These are phyloP conservation scores for Pilatotrama ljubarskyi DNA, from an alignment of 768 basidiomycete species.

Conservation along the genomic window DNA sequence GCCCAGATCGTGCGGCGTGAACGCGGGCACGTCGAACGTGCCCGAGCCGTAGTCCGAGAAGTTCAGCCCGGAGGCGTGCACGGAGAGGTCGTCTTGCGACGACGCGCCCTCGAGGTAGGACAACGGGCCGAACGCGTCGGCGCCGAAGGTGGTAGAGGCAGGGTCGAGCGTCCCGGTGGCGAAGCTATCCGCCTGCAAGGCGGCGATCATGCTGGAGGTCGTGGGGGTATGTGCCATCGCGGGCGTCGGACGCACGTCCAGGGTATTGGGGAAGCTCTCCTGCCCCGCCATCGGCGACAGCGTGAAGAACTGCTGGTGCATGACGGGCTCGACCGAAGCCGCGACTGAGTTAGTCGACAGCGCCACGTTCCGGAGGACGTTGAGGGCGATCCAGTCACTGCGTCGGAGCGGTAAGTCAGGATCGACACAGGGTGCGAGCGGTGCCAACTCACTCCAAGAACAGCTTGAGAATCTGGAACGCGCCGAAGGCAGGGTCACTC, in stretches of 20 bases:
- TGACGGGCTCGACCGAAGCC: slow-evolving; percentile 87
- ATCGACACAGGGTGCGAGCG: slow-evolving; percentile 13
- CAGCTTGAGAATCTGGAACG: slow-evolving; percentile 88
- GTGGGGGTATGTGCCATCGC: slow-evolving; percentile 82
- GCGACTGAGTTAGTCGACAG: slow-evolving; percentile 90
- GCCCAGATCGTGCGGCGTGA: slow-evolving; percentile 65
- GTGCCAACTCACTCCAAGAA: slow-evolving; percentile 75
- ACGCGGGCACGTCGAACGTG: slow-evolving; percentile 70
- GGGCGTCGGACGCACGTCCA: slow-evolving; percentile 62
- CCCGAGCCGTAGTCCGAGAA: slow-evolving; percentile 69
- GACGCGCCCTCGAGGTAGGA: slow-evolving; percentile 76
- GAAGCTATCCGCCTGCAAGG: slow-evolving; percentile 77
- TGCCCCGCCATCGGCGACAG: slow-evolving; percentile 90
- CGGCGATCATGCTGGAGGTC: slow-evolving; percentile 89
- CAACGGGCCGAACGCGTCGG: slow-evolving; percentile 69
- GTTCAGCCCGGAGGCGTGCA: slow-evolving; percentile 63
- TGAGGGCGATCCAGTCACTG: slow-evolving; percentile 91
- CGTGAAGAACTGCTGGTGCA: slow-evolving; percentile 87
- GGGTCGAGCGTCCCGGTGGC: slow-evolving; percentile 66
- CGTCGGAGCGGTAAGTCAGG: slow-evolving; percentile 5
- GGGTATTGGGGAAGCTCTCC: slow-evolving; percentile 63
- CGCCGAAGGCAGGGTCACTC: slow-evolving; percentile 89
- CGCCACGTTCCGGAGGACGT: slow-evolving; percentile 83
- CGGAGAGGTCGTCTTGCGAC: slow-evolving; percentile 63
- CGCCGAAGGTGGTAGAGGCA: slow-evolving; percentile 56